A percentile compares a stretch with the other conserved stretches of the same genome.
These are phyloP conservation scores for Physcomitrium patens DNA, from an alignment of 225 moss, liverwort and hornwort species.

Conservation along the genomic window DNA sequence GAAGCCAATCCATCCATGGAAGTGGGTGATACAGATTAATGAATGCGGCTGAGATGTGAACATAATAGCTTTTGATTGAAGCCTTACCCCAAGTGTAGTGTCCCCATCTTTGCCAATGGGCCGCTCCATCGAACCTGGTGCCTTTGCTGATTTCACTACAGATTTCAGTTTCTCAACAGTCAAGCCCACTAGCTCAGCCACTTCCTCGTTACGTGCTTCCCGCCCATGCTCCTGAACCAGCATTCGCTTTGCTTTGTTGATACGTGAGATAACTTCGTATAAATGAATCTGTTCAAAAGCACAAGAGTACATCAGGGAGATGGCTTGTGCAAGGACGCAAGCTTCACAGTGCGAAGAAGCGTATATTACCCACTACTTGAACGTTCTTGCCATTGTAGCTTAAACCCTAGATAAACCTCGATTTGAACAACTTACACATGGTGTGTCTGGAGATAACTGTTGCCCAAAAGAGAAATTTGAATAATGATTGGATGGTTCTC, in stretches of 20 bases:
- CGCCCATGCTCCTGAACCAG: conserved; percentile 81
- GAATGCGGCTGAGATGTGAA: background rate
- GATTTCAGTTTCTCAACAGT: conserved; percentile 71
- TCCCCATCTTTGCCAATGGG: conserved; percentile 77
- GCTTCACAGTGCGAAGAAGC: too few species aligned
- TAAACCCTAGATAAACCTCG: too few species aligned
- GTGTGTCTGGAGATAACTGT: too few species aligned
- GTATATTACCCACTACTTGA: too few species aligned
- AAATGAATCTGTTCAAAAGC: conserved; percentile 67
- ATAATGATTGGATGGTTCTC: too few species aligned
- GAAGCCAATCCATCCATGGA: background rate
- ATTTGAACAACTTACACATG: too few species aligned
- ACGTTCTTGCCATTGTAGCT: too few species aligned
- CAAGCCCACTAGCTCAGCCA: conserved; percentile 82
- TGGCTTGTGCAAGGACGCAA: background rate
- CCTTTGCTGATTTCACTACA: conserved; percentile 71
- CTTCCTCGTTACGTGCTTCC: conserved; percentile 67
- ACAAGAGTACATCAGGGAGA: background rate
- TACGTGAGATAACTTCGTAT: conserved; percentile 83
- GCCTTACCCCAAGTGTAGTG: conserved; percentile 64
- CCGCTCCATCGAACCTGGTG: conserved; percentile 84
- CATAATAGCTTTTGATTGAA: background rate
- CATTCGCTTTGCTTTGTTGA: conserved; percentile 86
- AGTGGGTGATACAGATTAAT: background rate
- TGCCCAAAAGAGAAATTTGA: too few species aligned